These are phyloP conservation scores for Neofusicoccum umdonicola DNA, from an alignment of 2,329 filamentous ascomycete species.

Conservation along the genomic window DNA sequence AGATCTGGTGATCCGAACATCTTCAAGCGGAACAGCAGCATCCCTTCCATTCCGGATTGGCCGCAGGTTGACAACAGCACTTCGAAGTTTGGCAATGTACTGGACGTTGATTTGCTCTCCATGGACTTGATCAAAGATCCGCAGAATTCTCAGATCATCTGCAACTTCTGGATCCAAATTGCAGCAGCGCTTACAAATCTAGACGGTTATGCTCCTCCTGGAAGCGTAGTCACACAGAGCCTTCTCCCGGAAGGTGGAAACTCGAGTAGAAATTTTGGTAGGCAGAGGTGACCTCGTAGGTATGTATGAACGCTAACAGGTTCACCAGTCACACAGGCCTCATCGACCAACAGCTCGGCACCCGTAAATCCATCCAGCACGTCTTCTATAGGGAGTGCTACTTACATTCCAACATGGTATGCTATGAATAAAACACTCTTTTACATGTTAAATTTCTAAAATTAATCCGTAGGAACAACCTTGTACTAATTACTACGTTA, in stretches of 20 bases:
- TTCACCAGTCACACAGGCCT: background rate
- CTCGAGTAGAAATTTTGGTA: background rate
- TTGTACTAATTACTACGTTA: too few species aligned
- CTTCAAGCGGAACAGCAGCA: background rate
- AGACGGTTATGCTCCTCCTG: background rate
- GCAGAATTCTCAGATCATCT: background rate
- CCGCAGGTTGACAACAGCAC: background rate
- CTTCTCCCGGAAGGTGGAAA: background rate
- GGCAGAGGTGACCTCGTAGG: rapidly evolving
- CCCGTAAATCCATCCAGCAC: background rate
- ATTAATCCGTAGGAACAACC: too few species aligned
- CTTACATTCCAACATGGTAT: background rate
- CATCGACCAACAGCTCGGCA: background rate
- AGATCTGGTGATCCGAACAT: background rate
- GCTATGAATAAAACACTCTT: background rate
- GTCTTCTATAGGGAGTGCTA: background rate
- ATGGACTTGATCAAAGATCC: background rate
- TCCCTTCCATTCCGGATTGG: background rate
- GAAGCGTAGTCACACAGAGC: background rate
- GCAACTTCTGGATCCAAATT: slow-evolving; percentile 4
- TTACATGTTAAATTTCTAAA: too few species aligned
- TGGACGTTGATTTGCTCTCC: background rate
- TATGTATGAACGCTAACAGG: background rate
- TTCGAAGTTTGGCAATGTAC: background rate
- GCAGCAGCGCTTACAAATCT: slow-evolving; percentile 1